phyloP scores from a whole-genome alignment of 2,329 filamentous ascomycete genomes.

The Seiridium cupressi region DNA sequence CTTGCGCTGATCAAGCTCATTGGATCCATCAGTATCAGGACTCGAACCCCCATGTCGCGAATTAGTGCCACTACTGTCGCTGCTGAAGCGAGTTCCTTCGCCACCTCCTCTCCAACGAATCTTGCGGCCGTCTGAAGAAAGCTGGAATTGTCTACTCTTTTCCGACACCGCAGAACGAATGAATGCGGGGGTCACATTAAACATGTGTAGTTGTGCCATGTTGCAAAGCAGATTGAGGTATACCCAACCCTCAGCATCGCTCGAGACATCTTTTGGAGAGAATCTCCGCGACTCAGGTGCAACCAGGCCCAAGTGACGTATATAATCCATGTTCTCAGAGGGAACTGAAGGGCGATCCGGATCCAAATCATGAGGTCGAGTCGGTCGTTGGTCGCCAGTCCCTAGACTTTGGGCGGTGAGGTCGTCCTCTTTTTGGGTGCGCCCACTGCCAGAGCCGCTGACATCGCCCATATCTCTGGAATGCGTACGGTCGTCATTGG shows the following conservation, averaged over 20 bases:
- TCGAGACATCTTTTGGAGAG: slow-evolving; percentile 48
- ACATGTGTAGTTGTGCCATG: slow-evolving; percentile 80
- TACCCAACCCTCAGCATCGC: slow-evolving; percentile 73
- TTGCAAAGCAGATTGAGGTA: slow-evolving; percentile 79
- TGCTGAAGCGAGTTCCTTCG: slow-evolving; percentile 63
- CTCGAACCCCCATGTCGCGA: slow-evolving; percentile 47
- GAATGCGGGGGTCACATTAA: slow-evolving; percentile 78
- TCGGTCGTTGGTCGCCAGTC: slow-evolving; percentile 69
- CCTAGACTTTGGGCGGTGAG: slow-evolving; percentile 26
- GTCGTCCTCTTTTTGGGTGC: slow-evolving; percentile 39
- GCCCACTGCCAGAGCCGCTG: slow-evolving; percentile 18
- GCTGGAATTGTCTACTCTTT: slow-evolving; percentile 71
- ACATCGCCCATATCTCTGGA: slow-evolving; percentile 32
- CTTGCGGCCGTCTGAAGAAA: slow-evolving; percentile 75
- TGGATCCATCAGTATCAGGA: slow-evolving; percentile 45
- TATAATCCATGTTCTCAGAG: slow-evolving; percentile 76
- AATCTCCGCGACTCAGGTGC: slow-evolving; percentile 54
- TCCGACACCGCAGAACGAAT: slow-evolving; percentile 70
- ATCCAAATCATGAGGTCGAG: slow-evolving; percentile 73
- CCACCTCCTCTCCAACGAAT: slow-evolving; percentile 75
- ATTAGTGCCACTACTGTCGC: slow-evolving; percentile 55
- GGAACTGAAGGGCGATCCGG: slow-evolving; percentile 74
- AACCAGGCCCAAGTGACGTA: slow-evolving; percentile 68
- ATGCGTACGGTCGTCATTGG: slow-evolving; percentile 46
- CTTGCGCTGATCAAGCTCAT: slow-evolving; percentile 42